phyloP scores from a whole-genome alignment of 352 stramenopile species.

The Globisporangium cylindrosporum region DNA sequence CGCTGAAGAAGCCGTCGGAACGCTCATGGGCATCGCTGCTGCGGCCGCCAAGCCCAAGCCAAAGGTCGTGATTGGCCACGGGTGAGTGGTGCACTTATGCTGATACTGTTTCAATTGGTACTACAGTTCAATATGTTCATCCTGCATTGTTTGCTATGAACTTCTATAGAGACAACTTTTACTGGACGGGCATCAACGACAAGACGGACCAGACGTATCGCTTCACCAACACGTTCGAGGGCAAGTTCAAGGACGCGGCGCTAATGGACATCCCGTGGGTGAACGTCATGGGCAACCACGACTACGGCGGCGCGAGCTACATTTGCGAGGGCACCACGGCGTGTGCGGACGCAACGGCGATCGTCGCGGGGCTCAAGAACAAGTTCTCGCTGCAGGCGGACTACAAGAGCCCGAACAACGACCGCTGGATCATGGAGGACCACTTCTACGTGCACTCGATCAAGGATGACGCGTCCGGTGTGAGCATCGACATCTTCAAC shows the following conservation, averaged over 20 bases:
- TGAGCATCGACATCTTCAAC: conserved; percentile 87
- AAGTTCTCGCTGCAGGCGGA: conserved; percentile 75
- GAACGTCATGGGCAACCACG: conserved; percentile 71
- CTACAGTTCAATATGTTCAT: not conserved
- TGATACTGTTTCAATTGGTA: not conserved
- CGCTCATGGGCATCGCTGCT: conserved; percentile 58
- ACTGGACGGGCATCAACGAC: conserved; percentile 59
- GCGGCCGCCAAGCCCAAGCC: conserved; percentile 32
- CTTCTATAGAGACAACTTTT: conserved; percentile 46
- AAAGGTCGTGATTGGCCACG: conserved; percentile 62
- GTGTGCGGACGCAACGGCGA: conserved; percentile 12
- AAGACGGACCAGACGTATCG: conserved; percentile 37
- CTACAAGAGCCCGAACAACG: conserved; percentile 75
- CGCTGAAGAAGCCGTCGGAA: conserved; percentile 61
- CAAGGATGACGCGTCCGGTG: conserved; percentile 42
- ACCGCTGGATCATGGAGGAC: conserved; percentile 80
- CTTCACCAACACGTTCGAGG: conserved; percentile 56
- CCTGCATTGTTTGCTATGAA: not conserved
- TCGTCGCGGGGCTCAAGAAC: conserved; percentile 20
- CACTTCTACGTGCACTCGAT: conserved; percentile 84
- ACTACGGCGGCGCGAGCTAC: conserved; percentile 60
- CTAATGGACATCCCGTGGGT: conserved; percentile 53
- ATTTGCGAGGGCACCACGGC: conserved; percentile 36
- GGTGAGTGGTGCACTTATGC: conserved; percentile 5
- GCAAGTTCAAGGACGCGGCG: conserved; percentile 47